A percentile compares a stretch with the other conserved stretches of the same genome.
phyloP scores from a whole-genome alignment of 345 rosid genomes.

The Sisymbrium altissimum region DNA sequence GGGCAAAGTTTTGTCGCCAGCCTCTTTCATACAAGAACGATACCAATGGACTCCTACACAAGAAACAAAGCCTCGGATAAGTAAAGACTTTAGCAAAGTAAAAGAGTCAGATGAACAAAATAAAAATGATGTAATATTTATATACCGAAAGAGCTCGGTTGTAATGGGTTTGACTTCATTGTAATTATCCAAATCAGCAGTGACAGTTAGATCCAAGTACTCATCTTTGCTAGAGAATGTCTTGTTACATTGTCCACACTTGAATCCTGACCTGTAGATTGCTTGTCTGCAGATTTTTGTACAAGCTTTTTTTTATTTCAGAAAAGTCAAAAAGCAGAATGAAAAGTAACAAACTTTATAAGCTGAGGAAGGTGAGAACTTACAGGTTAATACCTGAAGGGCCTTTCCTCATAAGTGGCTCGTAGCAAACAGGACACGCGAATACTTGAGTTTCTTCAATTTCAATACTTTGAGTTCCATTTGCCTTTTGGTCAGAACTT shows the following conservation, averaged over 20 bases:
- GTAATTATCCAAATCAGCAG: constrained; percentile 62
- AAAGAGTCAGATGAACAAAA: background rate
- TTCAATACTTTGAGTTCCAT: constrained; percentile 32
- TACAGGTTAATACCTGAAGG: constrained; percentile 89
- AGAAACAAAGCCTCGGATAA: background rate
- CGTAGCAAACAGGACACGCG: constrained; percentile 82
- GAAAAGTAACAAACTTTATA: background rate
- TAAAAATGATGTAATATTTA: background rate
- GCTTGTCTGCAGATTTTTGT: constrained; percentile 63
- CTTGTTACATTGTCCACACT: constrained; percentile 70
- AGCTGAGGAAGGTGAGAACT: constrained; percentile 30
- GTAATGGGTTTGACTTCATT: constrained; percentile 63
- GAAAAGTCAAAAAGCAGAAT: too few relatives aligned
- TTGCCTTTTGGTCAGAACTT: constrained; percentile 3
- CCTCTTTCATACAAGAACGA: constrained; percentile 93
- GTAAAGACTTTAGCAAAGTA: background rate
- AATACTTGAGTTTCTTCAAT: constrained; percentile 52
- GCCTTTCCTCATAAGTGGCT: constrained; percentile 83
- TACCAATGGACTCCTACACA: constrained; percentile 80
- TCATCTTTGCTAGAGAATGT: constrained; percentile 82
- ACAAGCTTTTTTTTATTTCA: too few relatives aligned
- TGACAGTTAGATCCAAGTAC: constrained; percentile 76
- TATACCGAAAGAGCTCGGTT: constrained; percentile 83
- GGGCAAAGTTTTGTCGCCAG: constrained; percentile 81
- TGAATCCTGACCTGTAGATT: constrained; percentile 89